Evolutionary conservation across 176 grass and related monocot genomes (phyloP), one percentile per base, ranked within the genome.

Genomic region (Bolboschoenus planiculmis): DNA sequence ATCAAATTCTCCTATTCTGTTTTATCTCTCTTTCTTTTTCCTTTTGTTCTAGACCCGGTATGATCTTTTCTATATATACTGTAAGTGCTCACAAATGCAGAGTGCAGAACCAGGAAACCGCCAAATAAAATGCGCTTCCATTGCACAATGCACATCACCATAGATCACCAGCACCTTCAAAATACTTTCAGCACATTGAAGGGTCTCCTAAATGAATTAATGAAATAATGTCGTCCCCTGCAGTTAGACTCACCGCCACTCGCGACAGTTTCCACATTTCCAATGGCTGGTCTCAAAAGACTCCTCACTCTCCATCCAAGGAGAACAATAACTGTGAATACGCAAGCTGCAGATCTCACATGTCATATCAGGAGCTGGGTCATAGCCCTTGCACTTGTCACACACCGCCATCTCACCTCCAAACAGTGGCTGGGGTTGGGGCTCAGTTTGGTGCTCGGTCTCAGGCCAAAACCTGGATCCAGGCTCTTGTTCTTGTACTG

Each of bases 201-300:
- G 53, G 72, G 46, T 77, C 46, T 77, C 44, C 24, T 18, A 50
- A 77, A 77, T 53, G 72, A 77, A 77, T 77, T 18, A 77, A 77
- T 77, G 44, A 77, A 76, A 77, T 51, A 77, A 77, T 77, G 65
- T 10, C 18, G 72, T 33, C 72, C 72, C 68, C 46, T 33, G 26
- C 26, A 77, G 26, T 77, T 77, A 30, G 43, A 33, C 24, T 76
- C 84, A 86, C 20, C 80, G 59, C 84, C 88, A 86, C 24, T 90
- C 88, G 4, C 84, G 80, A 62, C 88, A 86, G 67, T 58, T 70
- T 11, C 88, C 84, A 74, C 88, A 90, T 80, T 83, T 90, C 88
- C 88, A 90, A 26, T 31, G 74, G 8, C 31, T 5, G 21, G 33
- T 53, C 71, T 47, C 14, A 33, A 37, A 84, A 35, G 48, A 60